Conservation (phyloP, 306 rosid genomes). For the Pterocarpus santalinus region DNA sequence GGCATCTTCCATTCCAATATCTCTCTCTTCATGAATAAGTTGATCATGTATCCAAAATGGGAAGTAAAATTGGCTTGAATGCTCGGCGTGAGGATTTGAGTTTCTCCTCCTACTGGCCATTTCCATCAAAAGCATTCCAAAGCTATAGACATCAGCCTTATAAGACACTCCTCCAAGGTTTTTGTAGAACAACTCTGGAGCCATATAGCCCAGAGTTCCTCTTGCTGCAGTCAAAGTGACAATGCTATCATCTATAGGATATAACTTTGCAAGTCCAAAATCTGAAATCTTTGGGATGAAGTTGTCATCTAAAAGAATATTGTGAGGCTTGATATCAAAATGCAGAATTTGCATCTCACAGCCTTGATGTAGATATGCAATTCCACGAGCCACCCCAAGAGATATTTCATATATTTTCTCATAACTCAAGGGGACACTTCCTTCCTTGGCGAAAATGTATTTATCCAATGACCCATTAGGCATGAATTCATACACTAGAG, state of each 20-base stretch:
- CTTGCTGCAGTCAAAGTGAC: constrained; percentile 35
- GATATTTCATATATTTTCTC: constrained; percentile 27
- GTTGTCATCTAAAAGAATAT: constrained; percentile 17
- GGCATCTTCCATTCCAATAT: constrained; percentile 20
- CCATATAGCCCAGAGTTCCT: constrained; percentile 44
- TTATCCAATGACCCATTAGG: constrained; percentile 45
- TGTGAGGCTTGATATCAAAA: constrained; percentile 41
- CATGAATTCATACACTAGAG: constrained; percentile 48
- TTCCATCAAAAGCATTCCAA: constrained; percentile 38
- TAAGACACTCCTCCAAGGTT: constrained; percentile 32
- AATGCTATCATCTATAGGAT: neutral
- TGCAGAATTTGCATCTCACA: constrained; percentile 45
- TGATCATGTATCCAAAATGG: constrained; percentile 38
- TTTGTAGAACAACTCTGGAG: constrained; percentile 25
- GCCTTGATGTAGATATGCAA: too few species aligned
- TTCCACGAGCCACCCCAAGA: constrained; percentile 39
- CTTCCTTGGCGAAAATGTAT: constrained; percentile 28
- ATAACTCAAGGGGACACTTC: neutral
- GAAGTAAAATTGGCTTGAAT: constrained; percentile 42
- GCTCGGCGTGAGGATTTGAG: neutral
- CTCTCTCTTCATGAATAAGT: neutral
- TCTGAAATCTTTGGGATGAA: constrained; percentile 41
- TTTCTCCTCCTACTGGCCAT: constrained; percentile 39
- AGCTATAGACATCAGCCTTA: constrained; percentile 41
- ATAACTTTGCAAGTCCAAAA: constrained; percentile 45